Conservation (phyloP, 2,329 filamentous ascomycete species). For the Aureobasidium sp. region DNA sequence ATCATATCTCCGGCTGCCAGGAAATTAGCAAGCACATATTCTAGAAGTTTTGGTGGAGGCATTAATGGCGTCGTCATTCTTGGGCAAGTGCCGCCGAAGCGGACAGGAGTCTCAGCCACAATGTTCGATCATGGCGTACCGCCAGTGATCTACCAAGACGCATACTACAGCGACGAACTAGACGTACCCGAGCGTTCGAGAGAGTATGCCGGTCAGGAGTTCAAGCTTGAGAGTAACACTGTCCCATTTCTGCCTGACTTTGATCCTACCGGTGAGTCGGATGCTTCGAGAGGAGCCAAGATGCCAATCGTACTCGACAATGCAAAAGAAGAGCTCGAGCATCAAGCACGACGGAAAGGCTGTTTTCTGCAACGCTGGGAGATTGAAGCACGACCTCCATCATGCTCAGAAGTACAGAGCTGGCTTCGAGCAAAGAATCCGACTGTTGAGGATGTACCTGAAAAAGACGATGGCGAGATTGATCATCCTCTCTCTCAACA, state of each 20-base stretch:
- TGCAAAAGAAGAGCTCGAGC: constrained; percentile 54
- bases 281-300: constrained; percentile 63
- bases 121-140: constrained; percentile 67
- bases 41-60: not conserved
- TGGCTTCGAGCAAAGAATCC: constrained; percentile 65
- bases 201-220: constrained; percentile 91
- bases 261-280: constrained; percentile 64
- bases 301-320: constrained; percentile 55
- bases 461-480: constrained; percentile 27
- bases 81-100: constrained; percentile 44
- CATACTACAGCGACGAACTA: constrained; percentile 84
- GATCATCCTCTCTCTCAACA: constrained; percentile 35
- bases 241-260: constrained; percentile 86
- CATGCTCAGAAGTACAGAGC: constrained; percentile 69
- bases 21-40: constrained; percentile 9
- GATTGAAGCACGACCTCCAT: constrained; percentile 75
- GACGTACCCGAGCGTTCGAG: constrained; percentile 82
- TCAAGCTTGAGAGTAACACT: constrained; percentile 78
- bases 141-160: constrained; percentile 82
- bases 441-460: constrained; percentile 24
- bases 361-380: constrained; percentile 82
- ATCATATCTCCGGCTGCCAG: not conserved
- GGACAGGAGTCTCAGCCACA: constrained; percentile 57
- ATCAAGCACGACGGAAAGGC: constrained; percentile 57
- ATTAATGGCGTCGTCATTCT: constrained; percentile 38